Evolutionary conservation across 371 early-diverging fungal species (phyloP).

Genomic region (Mucor indicus): DNA sequence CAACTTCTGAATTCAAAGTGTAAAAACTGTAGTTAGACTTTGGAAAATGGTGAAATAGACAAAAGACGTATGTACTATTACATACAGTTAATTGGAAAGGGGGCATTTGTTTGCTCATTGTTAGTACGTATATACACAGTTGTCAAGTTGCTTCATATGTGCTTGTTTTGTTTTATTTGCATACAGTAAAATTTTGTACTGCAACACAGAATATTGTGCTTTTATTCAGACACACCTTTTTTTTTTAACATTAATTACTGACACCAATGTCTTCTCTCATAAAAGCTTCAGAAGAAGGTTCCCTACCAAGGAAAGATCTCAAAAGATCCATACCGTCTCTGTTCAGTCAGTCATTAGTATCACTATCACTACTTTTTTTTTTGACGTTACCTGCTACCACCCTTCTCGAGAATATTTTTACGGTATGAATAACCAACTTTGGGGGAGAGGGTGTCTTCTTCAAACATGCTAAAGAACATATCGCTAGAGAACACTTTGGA

Average conservation of each 20-base stretch:
- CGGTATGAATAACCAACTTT: constrained; percentile 64
- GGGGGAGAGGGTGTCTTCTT: constrained; percentile 52
- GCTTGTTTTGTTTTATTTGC: too few species aligned
- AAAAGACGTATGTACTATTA: too few species aligned
- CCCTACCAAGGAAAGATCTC: constrained; percentile 77
- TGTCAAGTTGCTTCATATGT: too few species aligned
- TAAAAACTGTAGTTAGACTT: too few species aligned
- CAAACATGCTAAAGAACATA: constrained; percentile 78
- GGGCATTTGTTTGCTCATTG: too few species aligned
- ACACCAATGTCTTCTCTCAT: constrained; percentile 49
- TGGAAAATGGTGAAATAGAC: too few species aligned
- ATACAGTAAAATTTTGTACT: too few species aligned
- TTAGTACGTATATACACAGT: too few species aligned
- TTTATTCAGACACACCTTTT: too few species aligned
- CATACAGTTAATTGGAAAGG: too few species aligned
- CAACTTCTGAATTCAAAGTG: too few species aligned
- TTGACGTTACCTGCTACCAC: constrained; percentile 64
- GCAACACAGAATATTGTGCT: too few species aligned
- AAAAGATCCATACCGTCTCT: constrained; percentile 73
- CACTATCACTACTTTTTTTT: not conserved
- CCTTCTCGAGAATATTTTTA: constrained; percentile 63
- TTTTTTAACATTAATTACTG: constrained; percentile 14
- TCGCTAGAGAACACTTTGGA: constrained; percentile 84
- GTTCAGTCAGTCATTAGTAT: not conserved
- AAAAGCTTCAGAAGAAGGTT: constrained; percentile 80